These are phyloP conservation scores for Cryphonectria carpinicola DNA, from an alignment of 2,329 filamentous ascomycete genomes.

Conservation along the genomic window DNA sequence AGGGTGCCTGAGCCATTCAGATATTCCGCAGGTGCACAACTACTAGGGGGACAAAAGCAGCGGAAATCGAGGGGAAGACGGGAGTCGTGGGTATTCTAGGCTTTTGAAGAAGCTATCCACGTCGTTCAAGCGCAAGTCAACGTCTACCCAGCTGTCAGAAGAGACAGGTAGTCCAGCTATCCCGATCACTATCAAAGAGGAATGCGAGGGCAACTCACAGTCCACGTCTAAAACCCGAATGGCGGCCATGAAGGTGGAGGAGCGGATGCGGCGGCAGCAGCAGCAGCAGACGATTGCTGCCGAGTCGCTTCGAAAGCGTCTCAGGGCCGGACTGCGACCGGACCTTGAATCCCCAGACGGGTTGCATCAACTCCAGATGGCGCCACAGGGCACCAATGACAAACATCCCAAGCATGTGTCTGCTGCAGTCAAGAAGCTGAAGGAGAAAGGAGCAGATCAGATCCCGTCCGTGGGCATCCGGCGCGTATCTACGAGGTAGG, in stretches of 20 bases:
- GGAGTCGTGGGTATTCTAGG: not conserved
- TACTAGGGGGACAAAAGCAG: not conserved
- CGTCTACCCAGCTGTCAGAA: not conserved
- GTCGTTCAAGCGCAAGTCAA: constrained; percentile 11
- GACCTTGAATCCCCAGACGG: not conserved
- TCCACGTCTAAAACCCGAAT: not conserved
- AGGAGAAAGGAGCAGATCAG: not conserved
- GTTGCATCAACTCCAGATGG: not conserved
- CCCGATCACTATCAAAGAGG: not conserved
- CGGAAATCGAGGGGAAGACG: not conserved
- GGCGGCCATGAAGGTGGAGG: not conserved
- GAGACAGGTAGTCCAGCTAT: not conserved
- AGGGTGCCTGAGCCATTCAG: not conserved
- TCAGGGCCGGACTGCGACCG: constrained; percentile 14
- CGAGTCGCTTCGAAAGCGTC: constrained; percentile 10
- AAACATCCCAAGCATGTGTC: too few species aligned
- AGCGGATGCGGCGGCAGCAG: too few species aligned
- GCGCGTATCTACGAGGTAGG: constrained; percentile 14
- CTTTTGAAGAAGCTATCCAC: constrained; percentile 19
- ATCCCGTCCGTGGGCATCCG: constrained; percentile 8
- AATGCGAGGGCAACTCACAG: not conserved
- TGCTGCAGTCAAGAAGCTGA: not conserved
- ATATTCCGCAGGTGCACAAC: not conserved
- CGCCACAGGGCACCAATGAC: not conserved
- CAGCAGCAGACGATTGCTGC: not conserved